These are phyloP conservation scores for Boletus sp. DNA, from an alignment of 768 basidiomycete species.

Conservation along the genomic window DNA sequence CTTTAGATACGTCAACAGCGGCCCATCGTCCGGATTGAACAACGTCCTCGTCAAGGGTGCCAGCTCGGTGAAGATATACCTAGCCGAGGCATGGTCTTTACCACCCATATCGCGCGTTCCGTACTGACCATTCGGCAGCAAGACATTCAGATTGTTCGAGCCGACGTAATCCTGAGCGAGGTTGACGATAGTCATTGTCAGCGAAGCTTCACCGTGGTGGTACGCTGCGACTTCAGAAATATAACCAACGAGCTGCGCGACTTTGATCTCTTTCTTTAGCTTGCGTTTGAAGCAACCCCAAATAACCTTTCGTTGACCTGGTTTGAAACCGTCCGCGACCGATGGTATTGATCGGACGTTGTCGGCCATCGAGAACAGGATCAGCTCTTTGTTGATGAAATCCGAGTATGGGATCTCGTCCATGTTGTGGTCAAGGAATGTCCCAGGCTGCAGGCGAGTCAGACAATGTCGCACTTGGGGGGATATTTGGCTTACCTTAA, in stretches of 20 bases:
- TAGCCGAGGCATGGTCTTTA: slow-evolving; percentile 93
- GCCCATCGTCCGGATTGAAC: slow-evolving; percentile 83
- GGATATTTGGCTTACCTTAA: slow-evolving; percentile 54
- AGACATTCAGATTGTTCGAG: slow-evolving; percentile 89
- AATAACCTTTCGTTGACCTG: slow-evolving; percentile 95
- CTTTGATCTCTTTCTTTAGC: slow-evolving; percentile 89
- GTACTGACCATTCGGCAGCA: slow-evolving; percentile 90
- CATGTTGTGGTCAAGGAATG: slow-evolving; percentile 85
- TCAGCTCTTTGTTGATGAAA: slow-evolving; percentile 97
- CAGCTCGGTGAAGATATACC: slow-evolving; percentile 92
- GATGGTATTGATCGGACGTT: slow-evolving; percentile 98
- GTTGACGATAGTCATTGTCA: slow-evolving; percentile 88
- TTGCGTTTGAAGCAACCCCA: slow-evolving; percentile 97
- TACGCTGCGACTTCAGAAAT: slow-evolving; percentile 92
- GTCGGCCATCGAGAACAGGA: slow-evolving; percentile 99
- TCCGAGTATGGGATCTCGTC: slow-evolving; percentile 86
- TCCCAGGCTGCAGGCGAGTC: slow-evolving; percentile 70
- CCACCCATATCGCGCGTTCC: slow-evolving; percentile 93
- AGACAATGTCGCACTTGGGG: neutral
- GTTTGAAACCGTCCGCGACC: slow-evolving; percentile 91
- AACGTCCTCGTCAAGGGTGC: slow-evolving; percentile 70
- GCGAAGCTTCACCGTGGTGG: slow-evolving; percentile 91
- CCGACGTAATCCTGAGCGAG: slow-evolving; percentile 94
- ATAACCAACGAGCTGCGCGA: slow-evolving; percentile 94
- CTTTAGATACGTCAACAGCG: slow-evolving; percentile 75